Evolutionary conservation across 2,329 filamentous ascomycete species (phyloP).

Genomic region (Fusarium verrucosum): DNA sequence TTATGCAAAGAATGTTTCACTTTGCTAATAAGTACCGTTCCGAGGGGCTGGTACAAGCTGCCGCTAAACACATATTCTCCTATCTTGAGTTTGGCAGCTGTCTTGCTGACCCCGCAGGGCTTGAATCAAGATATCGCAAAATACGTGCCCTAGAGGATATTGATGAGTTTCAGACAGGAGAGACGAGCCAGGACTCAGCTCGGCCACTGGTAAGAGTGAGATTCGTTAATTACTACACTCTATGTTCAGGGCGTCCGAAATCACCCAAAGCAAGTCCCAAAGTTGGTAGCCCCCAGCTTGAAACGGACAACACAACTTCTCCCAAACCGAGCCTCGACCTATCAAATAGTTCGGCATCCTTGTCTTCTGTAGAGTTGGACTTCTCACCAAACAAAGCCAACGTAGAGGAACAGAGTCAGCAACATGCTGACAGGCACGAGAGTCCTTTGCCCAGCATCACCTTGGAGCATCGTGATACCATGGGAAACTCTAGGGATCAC

Average conservation of each 20-base stretch:
- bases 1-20: conserved; percentile 73
- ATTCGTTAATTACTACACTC: conserved; percentile 91
- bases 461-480: conserved; percentile 33
- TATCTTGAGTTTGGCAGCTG: conserved; percentile 86
- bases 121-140: conserved; percentile 74
- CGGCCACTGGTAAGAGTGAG: conserved; percentile 65
- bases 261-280: conserved; percentile 37
- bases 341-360: not conserved
- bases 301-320: conserved; percentile 1
- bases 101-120: conserved; percentile 77
- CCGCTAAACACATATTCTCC: conserved; percentile 77
- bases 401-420: conserved; percentile 3
- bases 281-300: conserved; percentile 3
- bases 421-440: conserved; percentile 3
- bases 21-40: conserved; percentile 83
- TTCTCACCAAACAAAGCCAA: conserved; percentile 2
- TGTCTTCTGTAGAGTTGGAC: not conserved
- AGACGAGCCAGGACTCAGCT: conserved; percentile 22
- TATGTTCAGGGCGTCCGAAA: conserved; percentile 78
- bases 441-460: conserved; percentile 30
- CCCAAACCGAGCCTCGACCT: not conserved
- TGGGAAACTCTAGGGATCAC: conserved; percentile 23
- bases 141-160: conserved; percentile 78
- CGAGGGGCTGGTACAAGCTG: conserved; percentile 74
- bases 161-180: conserved; percentile 59